Conservation (phyloP, 257 asterid species). For the Avicennia marina region DNA sequence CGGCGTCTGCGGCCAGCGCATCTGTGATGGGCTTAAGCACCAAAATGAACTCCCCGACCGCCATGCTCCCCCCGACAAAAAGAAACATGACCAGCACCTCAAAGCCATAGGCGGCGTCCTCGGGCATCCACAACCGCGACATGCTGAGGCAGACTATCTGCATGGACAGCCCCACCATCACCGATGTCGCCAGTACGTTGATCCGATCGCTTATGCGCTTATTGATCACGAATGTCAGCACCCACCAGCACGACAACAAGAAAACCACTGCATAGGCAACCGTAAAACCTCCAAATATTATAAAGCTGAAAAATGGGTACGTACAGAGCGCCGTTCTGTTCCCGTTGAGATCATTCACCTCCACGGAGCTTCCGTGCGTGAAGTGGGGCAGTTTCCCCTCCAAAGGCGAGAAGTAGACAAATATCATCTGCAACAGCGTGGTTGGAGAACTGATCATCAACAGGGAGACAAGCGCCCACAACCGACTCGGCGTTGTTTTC, state of each 20-base stretch:
- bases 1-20: constrained; percentile 22
- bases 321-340: constrained; percentile 42
- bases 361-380: constrained; percentile 40
- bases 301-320: constrained; percentile 59
- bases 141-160: constrained; percentile 51
- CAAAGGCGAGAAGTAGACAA: constrained; percentile 45
- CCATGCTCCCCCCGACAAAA: constrained; percentile 40
- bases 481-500: constrained; percentile 28
- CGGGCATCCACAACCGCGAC: constrained; percentile 53
- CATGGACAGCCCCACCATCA: constrained; percentile 55
- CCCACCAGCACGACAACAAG: constrained; percentile 61
- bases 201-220: constrained; percentile 55
- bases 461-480: constrained; percentile 37
- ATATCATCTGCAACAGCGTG: constrained; percentile 31
- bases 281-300: constrained; percentile 47
- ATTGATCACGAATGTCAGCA: constrained; percentile 56
- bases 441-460: constrained; percentile 34
- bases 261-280: constrained; percentile 44
- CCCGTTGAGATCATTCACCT: constrained; percentile 29
- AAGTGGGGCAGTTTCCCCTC: constrained; percentile 35
- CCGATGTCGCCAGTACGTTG: constrained; percentile 40
- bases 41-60: constrained; percentile 51
- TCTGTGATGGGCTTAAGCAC: constrained; percentile 38
- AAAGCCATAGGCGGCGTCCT: constrained; percentile 40
- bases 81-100: no score